Base-by-base conservation (phyloP, 306 rosid genomes). In the Fragaria ananassa region DNA sequence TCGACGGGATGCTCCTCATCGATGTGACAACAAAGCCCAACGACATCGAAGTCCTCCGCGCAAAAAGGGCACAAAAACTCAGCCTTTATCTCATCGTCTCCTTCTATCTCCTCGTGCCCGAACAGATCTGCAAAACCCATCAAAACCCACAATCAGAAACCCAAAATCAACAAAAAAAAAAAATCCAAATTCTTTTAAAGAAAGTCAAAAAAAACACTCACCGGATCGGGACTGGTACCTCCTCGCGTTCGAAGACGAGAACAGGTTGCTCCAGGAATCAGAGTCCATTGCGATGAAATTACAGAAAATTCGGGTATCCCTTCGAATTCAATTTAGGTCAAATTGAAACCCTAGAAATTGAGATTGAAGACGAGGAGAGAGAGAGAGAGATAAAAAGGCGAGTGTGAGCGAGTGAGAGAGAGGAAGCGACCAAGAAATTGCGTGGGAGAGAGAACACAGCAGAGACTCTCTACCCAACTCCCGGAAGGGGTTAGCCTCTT, bases 11-110 rank as follows among this genome's bases (percentile, higher is more conserved):
- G 97, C 21, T 91, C 90, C 83, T 86, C 94, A 34, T 91, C 94
- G 87, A 91, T 88, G 87, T 91, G 97, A 69, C 94, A 89, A 65
- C 97, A 91, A 76, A 91, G 97, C 47, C 92, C 93, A 81, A 91
- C 91, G 51, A 91, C 82, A 29, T 91, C 97, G 72, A 87, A 91
- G 79, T 89, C 91, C 73, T 89, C 94, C 5, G 91, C 87, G 29
- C 97, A 91, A 69, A 88, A 89, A 60, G 97, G 97, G 74, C 97
- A 91, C 15, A 89, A 82, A 72, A 76, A 91, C 80, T 91, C 97
- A 57, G 89, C 81, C 67, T 86, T 80, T 63, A 85, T 80, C 74
- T 89, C 94, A 70, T 89, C 94, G 6, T 72, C 88, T 4, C 87
- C 88, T 10, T 86, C 89, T 1, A 25, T 60, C 47, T 90, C 95